Base-by-base conservation (phyloP, 2,329 filamentous ascomycete genomes). In the Epichloe baconii region DNA sequence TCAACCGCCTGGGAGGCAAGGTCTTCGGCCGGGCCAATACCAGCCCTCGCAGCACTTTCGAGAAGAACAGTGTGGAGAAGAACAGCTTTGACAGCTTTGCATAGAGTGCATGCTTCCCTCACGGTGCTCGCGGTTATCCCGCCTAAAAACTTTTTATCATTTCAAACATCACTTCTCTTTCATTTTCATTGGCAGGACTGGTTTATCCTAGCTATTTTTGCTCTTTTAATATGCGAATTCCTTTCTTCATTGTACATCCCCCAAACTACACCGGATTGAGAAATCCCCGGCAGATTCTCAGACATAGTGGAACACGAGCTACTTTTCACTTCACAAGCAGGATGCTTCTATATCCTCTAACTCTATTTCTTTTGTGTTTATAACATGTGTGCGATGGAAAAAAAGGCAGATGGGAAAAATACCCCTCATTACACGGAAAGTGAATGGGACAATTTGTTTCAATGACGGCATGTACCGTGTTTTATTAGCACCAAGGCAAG, bases 1-100 rank as follows among this genome's bases (percentile, higher is more conserved):
- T 82, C 55, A 80, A 78, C 59, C 72, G 72, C 49, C 69, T 82
- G 31, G 69, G 78, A 35, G 72, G 75, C 55, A 78, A 75, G 52
- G 77, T 82, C 26, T 82, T 81, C 62, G 75, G 71, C 57, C 75
- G 79, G 44, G 65, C 67, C 47, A 75, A 71, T 59, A 71, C 68
- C 54, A 79, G 73, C 59, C 75, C 75, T 38, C 65, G 74, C 58
- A 69, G 71, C 44, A 79, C 75, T 53, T 71, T 78, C 53, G 77
- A 76, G 48, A 69, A 75, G 64, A 68, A 70, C 31, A 77, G 70
- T 62, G 67, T 71, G 52, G 76, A 75, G 54, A 75, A 55, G 51
- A 57, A 50, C 51, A 72, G 70, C 60, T 66, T 71, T 58, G 71
- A 75, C 53, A 70, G 66, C 57, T 65, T 50, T 47, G 47, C 42